phyloP scores from a whole-genome alignment of 257 asterid genomes.

The Plantago elongata region DNA sequence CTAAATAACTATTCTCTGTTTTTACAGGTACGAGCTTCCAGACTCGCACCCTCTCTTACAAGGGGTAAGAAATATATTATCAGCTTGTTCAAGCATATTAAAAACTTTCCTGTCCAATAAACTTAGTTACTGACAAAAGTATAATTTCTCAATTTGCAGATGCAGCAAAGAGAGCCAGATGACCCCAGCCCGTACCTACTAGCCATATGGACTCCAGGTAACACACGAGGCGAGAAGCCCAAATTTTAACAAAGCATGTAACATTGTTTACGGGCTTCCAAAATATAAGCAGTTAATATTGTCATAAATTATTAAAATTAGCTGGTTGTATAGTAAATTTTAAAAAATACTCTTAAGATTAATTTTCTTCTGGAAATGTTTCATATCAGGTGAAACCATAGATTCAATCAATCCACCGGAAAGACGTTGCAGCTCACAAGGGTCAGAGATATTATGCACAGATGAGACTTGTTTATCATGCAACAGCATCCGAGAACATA shows the following conservation, averaged over 20 bases:
- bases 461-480: conserved; percentile 82
- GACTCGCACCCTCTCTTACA: conserved; percentile 82
- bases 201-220: conserved; percentile 99
- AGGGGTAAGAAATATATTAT: conserved; percentile 55
- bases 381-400: conserved; percentile 73
- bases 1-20: conserved; percentile 25
- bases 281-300: conserved; percentile 11
- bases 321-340: conserved; percentile 7
- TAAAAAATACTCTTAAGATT: neutral
- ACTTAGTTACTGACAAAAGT: conserved; percentile 17
- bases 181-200: conserved; percentile 93
- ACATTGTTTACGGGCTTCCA: neutral
- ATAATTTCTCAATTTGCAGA: conserved; percentile 42
- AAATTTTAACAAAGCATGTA: neutral
- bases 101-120: neutral
- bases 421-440: conserved; percentile 64
- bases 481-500: conserved; percentile 83
- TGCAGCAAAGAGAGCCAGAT: conserved; percentile 85
- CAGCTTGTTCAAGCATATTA: conserved; percentile 8
- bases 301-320: conserved; percentile 1
- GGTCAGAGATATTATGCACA: conserved; percentile 52
- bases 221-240: conserved; percentile 13
- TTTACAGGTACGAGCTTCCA: conserved; percentile 89
- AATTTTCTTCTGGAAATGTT: neutral
- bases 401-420: conserved; percentile 83